Base-by-base conservation (phyloP, 2,329 filamentous ascomycete species). In the Claviceps digitariae region DNA sequence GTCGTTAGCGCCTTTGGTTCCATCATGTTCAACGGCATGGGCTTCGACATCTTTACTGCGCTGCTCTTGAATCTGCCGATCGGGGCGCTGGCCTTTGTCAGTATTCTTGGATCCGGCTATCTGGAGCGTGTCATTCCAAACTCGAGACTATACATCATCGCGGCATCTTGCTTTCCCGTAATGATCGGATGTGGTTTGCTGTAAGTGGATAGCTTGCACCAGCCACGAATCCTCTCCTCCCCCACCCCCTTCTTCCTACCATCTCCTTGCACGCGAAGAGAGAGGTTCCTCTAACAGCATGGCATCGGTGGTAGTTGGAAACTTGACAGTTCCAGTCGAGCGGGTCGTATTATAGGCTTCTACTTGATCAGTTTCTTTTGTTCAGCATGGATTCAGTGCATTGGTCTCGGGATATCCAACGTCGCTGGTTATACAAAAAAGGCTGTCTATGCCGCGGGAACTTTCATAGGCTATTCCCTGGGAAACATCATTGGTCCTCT, bases 21-120 rank as follows among this genome's bases (percentile, higher is more conserved):
- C 12, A 62, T 67, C 4, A 63, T 66, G 3, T 61, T 69, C 53
- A 64, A 65, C 29, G 61, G 61, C 25, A 67, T 69, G 61, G 66
- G 66, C 1, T 68, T 69, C 51, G 61, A 61, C 17, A 58, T 58
- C 34, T 62, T 66, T 41, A 55, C 63, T 36, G 63, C 66, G 9
- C 62, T 69, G n/a, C 57, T 66, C 0, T 57, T 68, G 20, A 67
- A 66, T 21, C 1, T 47, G 4, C 45, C 45, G 8, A n/a, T 47
- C 45, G 45, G 45, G 34, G 64, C 60, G 1, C 57, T 67, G 49
- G 63, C 64, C 1, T 64, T 66, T 5, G 54, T 65, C 34, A 60
- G 58, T 43, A 62, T 67, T 27, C 59, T 67, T 5, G 59, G 63
- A 3, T 65, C 62, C 1, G 64, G 65, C 0, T 67, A 67, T 48